Base-by-base conservation (phyloP, 495 filamentous ascomycete species). In the Talaromyces proteolyticus region DNA sequence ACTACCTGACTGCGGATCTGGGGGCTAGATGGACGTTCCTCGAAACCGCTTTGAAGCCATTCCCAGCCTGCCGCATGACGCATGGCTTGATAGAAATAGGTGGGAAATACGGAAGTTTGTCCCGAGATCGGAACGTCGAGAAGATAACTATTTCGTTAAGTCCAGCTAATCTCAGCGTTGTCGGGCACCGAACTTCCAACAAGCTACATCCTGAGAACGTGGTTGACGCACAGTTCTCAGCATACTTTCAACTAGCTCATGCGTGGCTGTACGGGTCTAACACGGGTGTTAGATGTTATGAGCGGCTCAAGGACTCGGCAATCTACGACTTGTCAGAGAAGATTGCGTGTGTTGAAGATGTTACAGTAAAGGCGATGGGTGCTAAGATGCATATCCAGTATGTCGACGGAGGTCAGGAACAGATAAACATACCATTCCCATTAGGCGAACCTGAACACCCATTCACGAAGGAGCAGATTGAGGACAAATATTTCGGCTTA, bases 401-500 rank as follows among this genome's bases (percentile, higher is more conserved):
- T 40, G 38, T 40, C 38, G 16, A 40, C 16, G 38, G 38, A 6
- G 38, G 16, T n/a, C 38, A 16, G 38, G 38, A 40, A 40, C 38
- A 40, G 38, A 40, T 18, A 40, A n/a, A 40, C 38, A 40, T 40
- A 40, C 38, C 38, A 40, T 40, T 40, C 16, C 38, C 38, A n/a
- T 18, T 40, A n/a, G 38, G 38, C n/a, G 38, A 40, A 18, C 38
- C 38, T 16, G 38, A 40, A 40, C 38, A 40, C 38, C 38, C n/a
- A 40, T 40, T 40, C 38, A 40, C 38, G n/a, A 40, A 40, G 38
- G 38, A 40, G 38, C 38, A 40, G 38, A 40, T 40, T 40, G 38
- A 40, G 38, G 38, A 40, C n/a, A 40, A 40, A 40, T 40, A 40
- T n/a, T 40, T 40, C 38, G n/a, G n/a, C n/a, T 40, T 40, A 16